Conservation (phyloP, 163 green algal species). For the Scenedesmus sp. region DNA sequence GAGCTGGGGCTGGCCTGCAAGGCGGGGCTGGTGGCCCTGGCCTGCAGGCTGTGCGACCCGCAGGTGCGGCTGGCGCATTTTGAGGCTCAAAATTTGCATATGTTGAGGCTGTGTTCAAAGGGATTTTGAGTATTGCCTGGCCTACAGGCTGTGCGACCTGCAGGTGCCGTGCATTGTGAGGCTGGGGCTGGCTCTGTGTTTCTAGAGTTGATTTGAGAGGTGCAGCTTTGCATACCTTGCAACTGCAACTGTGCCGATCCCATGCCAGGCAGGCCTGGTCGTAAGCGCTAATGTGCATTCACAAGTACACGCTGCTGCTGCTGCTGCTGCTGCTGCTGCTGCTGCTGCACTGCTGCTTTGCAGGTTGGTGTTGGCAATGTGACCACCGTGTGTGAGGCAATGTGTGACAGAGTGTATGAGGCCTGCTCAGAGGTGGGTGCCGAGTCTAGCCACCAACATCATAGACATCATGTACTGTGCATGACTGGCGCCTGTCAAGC, state of each 20-base stretch:
- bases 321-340: background rate
- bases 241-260: background rate
- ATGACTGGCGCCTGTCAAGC: background rate
- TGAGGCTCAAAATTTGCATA: background rate
- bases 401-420: conserved; percentile 11
- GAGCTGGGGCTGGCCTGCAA: conserved; percentile 5
- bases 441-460: too few relatives aligned
- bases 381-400: background rate
- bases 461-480: background rate
- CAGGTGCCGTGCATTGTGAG: background rate
- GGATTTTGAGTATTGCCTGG: background rate
- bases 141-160: background rate
- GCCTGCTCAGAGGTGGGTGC: conserved; percentile 38
- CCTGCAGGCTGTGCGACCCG: conserved; percentile 46
- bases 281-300: background rate
- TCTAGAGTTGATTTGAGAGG: too few relatives aligned
- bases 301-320: too few relatives aligned
- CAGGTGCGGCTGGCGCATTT: background rate
- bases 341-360: background rate
- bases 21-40: conserved; percentile 9
- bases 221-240: too few relatives aligned
- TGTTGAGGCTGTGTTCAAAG: background rate
- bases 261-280: background rate
- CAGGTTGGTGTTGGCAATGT: conserved; percentile 41
- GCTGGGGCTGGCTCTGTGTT: too few relatives aligned